A percentile compares a stretch with the other conserved stretches of the same genome.
phyloP scores from a whole-genome alignment of 2,329 filamentous ascomycete species.

The Arachnomyces sp. region DNA sequence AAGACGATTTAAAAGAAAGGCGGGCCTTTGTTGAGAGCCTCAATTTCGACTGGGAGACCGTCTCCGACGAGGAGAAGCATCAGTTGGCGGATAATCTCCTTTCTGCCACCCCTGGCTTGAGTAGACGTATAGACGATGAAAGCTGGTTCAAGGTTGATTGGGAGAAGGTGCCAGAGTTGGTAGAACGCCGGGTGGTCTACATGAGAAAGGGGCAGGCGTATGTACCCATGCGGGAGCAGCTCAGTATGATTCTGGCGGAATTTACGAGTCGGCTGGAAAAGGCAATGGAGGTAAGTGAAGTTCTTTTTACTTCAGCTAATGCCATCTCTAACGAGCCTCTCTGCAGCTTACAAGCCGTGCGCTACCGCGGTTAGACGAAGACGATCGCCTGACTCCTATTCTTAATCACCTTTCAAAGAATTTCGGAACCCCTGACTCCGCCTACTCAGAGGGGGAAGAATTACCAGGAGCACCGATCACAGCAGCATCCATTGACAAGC shows the following conservation, averaged over 20 bases:
- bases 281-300: slow-evolving; percentile 63
- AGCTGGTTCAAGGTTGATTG: slow-evolving; percentile 96
- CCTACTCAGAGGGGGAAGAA: slow-evolving; percentile 60
- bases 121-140: slow-evolving; percentile 58
- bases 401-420: slow-evolving; percentile 83
- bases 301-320: slow-evolving; percentile 7
- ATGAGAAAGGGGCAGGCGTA: slow-evolving; percentile 78
- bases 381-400: slow-evolving; percentile 75
- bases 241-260: slow-evolving; percentile 81
- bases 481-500: slow-evolving; percentile 67
- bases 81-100: slow-evolving; percentile 54
- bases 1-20: slow-evolving; percentile 66
- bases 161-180: slow-evolving; percentile 82
- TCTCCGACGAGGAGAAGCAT: slow-evolving; percentile 71
- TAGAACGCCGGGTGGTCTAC: slow-evolving; percentile 70
- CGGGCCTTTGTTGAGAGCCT: slow-evolving; percentile 67
- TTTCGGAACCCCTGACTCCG: slow-evolving; percentile 83
- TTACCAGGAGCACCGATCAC: slow-evolving; percentile 65
- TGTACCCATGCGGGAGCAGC: slow-evolving; percentile 77
- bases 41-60: slow-evolving; percentile 74
- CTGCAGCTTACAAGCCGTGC: slow-evolving; percentile 74
- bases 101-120: slow-evolving; percentile 44
- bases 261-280: slow-evolving; percentile 72
- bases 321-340: neutral
- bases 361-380: slow-evolving; percentile 86